Evolutionary conservation across 2,329 filamentous ascomycete species (phyloP).

Genomic region (Zymoseptoria ardabiliae): DNA sequence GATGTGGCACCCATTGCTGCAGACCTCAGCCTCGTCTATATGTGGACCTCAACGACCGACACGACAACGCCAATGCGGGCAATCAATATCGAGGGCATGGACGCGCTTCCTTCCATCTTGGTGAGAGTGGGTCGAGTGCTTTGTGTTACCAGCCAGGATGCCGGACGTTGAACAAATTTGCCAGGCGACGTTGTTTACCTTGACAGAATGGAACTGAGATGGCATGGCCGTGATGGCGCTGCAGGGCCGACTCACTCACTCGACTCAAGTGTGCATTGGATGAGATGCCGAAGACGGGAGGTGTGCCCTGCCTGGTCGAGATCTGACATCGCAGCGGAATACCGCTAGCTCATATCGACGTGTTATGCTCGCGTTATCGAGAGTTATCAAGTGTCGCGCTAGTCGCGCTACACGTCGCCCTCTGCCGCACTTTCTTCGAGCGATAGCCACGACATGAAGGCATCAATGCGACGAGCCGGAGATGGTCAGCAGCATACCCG

Average conservation of each 20-base stretch:
- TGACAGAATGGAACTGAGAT: background rate
- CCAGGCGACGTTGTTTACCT: background rate
- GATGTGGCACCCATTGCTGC: too few relatives aligned
- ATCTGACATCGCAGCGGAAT: background rate
- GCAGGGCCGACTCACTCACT: background rate
- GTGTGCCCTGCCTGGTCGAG: background rate
- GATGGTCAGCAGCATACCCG: background rate
- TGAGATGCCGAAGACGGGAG: background rate
- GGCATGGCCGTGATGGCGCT: background rate
- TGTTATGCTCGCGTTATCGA: background rate
- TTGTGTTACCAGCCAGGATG: background rate
- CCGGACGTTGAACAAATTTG: background rate
- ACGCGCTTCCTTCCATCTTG: too few relatives aligned
- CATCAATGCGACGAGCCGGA: background rate
- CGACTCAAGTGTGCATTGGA: background rate
- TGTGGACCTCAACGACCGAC: background rate
- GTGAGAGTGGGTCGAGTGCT: background rate
- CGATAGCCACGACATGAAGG: background rate
- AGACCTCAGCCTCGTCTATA: background rate
- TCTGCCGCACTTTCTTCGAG: background rate
- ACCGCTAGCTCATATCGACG: background rate
- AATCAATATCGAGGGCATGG: background rate
- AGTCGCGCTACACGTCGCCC: background rate
- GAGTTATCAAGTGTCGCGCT: background rate
- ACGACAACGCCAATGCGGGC: too few relatives aligned